Evolutionary conservation across 2,329 filamentous ascomycete species (phyloP), one percentile per base, ranked within the genome.

Genomic region (Claviceps digitariae): DNA sequence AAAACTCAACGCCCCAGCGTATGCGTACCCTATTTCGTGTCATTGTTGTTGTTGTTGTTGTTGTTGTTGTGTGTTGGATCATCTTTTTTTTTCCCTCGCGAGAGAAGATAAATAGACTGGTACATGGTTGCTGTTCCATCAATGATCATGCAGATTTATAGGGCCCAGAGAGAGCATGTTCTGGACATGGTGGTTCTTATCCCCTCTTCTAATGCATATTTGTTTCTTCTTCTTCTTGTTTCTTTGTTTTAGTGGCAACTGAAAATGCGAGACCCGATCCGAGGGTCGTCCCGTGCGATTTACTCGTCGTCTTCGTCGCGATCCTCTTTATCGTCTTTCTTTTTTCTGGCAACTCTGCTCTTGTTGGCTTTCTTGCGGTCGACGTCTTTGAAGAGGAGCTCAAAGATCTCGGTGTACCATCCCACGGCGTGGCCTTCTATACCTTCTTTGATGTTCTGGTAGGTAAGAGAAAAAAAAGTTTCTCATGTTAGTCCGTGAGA

Each of bases 401-500:
- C 80, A 67, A 96, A 97, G 50, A 98, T 88, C 60, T 98, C 90
- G 7, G 79, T 79, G 74, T 97, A 98, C 93, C 93, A 98, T 64
- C 80, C 83, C 20, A 91, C 91, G 0, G 93, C 86, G 60, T 85
- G 87, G 63, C 94, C 93, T 70, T 95, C 84, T 57, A 98, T 87
- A 60, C 90, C 90, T 64, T 95, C 81, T 73, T 97, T 98, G 75
- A 98, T 98, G 66, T 97, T 97, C 93, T 98, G 67, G 55, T 54
- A 36, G 51, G 46, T 52, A 50, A 25, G 21, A 44, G 7, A 21
- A 8, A 15, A 15, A 48, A 48, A 29, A n/a, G 3, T 17, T 17
- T 48, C n/a, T n/a, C 31, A 17, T 34, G 5, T 40, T 52, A 40
- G 21, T 29, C 31, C 27, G 20, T 36, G 15, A 20, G 13, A 2